Evolutionary conservation across 73 alveolate species (phyloP).

Genomic region (Blepharisma stoltei): DNA sequence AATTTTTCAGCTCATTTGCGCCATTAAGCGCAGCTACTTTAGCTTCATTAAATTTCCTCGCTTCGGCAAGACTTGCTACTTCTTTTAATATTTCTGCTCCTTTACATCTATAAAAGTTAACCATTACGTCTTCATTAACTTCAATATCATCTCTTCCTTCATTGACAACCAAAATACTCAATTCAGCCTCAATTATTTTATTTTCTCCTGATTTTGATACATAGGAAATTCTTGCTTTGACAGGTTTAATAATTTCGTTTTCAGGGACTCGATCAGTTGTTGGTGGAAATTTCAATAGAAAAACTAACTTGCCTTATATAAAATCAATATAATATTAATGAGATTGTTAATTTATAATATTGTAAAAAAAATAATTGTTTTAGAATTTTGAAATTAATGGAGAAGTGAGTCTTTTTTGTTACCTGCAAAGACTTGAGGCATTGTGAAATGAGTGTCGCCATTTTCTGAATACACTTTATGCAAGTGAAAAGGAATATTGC

Average conservation of each 20-base stretch:
- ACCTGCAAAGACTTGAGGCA: background rate
- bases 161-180: slow-evolving; percentile 29
- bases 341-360: too few relatives aligned
- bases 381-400: too few relatives aligned
- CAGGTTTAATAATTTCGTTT: background rate
- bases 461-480: background rate
- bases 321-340: too few relatives aligned
- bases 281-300: too few relatives aligned
- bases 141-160: slow-evolving; percentile 27
- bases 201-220: background rate
- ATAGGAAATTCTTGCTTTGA: background rate
- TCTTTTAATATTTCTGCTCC: slow-evolving; percentile 32
- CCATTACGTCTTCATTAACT: slow-evolving; percentile 34
- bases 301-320: too few relatives aligned
- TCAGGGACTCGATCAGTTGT: background rate
- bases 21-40: background rate
- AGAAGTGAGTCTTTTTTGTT: background rate
- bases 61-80: slow-evolving; percentile 19
- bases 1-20: background rate
- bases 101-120: slow-evolving; percentile 38
- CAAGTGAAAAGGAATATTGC: background rate
- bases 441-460: background rate
- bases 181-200: background rate
- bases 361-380: too few relatives aligned
- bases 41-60: background rate